Percentiles rank a stretch among this genome's conserved stretches.
Conservation (phyloP, 2,329 filamentous ascomycete genomes). For the Colletotrichum godetiae region DNA sequence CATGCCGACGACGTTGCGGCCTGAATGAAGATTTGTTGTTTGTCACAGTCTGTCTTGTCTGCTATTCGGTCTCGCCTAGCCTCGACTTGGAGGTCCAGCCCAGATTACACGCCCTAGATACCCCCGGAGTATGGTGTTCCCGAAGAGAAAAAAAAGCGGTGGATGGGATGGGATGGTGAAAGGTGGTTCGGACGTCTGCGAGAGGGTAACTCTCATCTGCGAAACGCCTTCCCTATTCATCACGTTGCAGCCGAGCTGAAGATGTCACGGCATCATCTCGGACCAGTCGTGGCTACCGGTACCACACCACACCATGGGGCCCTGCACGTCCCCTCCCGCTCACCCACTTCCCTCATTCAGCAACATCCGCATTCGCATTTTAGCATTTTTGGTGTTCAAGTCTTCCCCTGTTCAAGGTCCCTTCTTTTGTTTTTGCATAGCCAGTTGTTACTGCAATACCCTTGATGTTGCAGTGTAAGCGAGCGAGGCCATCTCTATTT, state of each 20-base stretch:
- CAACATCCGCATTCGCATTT: slow-evolving; percentile 1
- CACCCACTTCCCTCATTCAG: background rate
- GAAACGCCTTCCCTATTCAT: slow-evolving; percentile 4
- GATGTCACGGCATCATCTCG: slow-evolving; percentile 11
- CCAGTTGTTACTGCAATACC: slow-evolving; percentile 17
- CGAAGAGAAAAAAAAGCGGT: background rate
- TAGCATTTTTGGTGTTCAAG: background rate
- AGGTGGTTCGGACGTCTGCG: no score
- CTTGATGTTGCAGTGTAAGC: slow-evolving; percentile 21
- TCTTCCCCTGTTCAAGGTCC: background rate
- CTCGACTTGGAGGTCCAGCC: background rate
- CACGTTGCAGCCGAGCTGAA: slow-evolving; percentile 24
- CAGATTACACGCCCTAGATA: background rate
- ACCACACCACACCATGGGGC: background rate
- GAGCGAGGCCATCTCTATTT: slow-evolving; percentile 1
- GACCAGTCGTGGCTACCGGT: no score
- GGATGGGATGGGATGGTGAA: background rate
- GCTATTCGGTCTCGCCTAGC: background rate
- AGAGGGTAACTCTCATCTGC: background rate
- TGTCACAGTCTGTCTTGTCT: no score
- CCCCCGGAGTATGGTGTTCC: background rate
- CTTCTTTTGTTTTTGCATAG: background rate
- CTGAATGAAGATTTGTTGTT: background rate
- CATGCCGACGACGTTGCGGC: slow-evolving; percentile 47
- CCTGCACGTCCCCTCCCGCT: background rate